Evolutionary conservation across 2,329 filamentous ascomycete genomes (phyloP).

Genomic region (Neopestalotiopsis sp.): DNA sequence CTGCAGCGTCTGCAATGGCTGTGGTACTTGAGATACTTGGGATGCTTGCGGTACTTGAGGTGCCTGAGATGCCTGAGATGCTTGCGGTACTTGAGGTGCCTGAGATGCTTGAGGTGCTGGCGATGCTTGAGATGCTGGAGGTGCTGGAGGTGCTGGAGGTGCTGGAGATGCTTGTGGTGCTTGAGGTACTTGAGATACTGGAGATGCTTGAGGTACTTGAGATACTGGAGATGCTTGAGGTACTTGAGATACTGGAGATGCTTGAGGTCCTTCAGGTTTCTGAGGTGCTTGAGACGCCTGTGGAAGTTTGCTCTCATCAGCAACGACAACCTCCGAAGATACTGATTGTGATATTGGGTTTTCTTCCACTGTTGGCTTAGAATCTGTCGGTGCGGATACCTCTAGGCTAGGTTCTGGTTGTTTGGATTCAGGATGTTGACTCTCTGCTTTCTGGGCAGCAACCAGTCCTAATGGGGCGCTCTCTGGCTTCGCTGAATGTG

Average conservation of each 20-base stretch:
- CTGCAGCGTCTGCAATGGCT: too few relatives aligned
- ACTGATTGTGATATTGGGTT: slow-evolving; percentile 27
- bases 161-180: too few relatives aligned
- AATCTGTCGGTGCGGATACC: background rate
- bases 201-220: too few relatives aligned
- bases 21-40: slow-evolving; percentile 3
- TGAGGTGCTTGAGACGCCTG: slow-evolving; percentile 5
- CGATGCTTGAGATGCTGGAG: background rate
- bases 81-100: background rate
- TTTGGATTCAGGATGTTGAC: background rate
- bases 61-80: background rate
- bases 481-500: background rate
- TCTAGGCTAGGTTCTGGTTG: background rate
- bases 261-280: background rate
- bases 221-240: background rate
- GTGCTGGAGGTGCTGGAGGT: background rate
- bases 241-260: background rate
- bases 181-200: too few relatives aligned
- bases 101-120: background rate
- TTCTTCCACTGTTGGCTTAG: slow-evolving; percentile 18
- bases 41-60: slow-evolving; percentile 23
- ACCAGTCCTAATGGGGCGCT: background rate
- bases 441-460: background rate
- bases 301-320: background rate
- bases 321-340: slow-evolving; percentile 19